phyloP scores from a whole-genome alignment of 2,329 filamentous ascomycete genomes.

The Fusarium annulatum region DNA sequence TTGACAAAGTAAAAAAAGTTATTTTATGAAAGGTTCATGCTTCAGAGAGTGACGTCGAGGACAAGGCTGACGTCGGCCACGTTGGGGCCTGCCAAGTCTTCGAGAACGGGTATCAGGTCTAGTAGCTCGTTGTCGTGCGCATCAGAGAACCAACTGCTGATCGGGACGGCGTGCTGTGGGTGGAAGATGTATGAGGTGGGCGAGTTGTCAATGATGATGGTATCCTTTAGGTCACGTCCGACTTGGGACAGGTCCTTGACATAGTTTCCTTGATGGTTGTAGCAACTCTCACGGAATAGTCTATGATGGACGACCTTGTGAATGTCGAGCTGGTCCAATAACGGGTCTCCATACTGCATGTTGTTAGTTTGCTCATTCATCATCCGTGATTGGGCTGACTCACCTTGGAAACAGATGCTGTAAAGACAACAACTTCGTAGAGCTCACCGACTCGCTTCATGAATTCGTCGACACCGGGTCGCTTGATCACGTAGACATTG shows the following conservation, averaged over 20 bases:
- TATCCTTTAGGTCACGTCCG: slow-evolving; percentile 93
- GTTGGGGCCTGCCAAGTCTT: slow-evolving; percentile 89
- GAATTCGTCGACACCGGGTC: slow-evolving; percentile 97
- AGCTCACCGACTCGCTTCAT: slow-evolving; percentile 98
- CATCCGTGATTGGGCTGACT: slow-evolving; percentile 11
- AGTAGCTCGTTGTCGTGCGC: slow-evolving; percentile 98
- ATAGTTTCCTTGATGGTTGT: slow-evolving; percentile 99
- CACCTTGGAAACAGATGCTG: slow-evolving; percentile 97
- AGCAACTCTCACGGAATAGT: slow-evolving; percentile 97
- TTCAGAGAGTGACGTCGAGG: slow-evolving; percentile 85
- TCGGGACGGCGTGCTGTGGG: slow-evolving; percentile 97
- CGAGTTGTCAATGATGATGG: slow-evolving; percentile 99
- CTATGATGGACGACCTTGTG: slow-evolving; percentile 96
- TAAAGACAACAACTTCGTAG: slow-evolving; percentile 99
- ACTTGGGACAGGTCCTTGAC: slow-evolving; percentile 99
- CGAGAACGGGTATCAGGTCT: slow-evolving; percentile 96
- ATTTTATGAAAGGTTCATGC: slow-evolving; percentile 47
- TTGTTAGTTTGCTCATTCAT: slow-evolving; percentile 37
- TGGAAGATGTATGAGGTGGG: slow-evolving; percentile 99
- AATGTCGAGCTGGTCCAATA: slow-evolving; percentile 96
- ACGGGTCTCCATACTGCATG: slow-evolving; percentile 88
- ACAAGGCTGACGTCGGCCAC: slow-evolving; percentile 97
- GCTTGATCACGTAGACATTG: slow-evolving; percentile 99
- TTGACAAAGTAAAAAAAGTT: slow-evolving; percentile 47
- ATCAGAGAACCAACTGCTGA: slow-evolving; percentile 99